Evolutionary conservation across 2,329 filamentous ascomycete species (phyloP).

Genomic region (Xylaria sp.): DNA sequence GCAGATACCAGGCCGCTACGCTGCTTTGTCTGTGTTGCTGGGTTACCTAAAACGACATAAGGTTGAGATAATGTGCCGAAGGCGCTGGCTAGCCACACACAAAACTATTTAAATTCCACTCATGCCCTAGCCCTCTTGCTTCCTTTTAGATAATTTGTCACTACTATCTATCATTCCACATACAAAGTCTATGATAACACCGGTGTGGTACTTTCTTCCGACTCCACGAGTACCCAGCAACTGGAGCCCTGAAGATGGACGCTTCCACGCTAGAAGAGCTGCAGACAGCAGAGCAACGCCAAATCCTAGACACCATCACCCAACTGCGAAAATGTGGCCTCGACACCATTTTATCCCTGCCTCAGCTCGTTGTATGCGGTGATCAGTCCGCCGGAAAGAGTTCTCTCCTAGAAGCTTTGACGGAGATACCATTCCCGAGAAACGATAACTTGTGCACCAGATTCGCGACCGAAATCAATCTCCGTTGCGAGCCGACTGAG

Average conservation of each 20-base stretch:
- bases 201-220: not conserved
- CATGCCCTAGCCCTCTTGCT: conserved; percentile 2
- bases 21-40: conserved; percentile 4
- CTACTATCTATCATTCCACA: not conserved
- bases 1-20: conserved; percentile 1
- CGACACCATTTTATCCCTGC: conserved; percentile 15
- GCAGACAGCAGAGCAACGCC: conserved; percentile 17
- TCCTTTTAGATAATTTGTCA: not conserved
- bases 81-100: not conserved
- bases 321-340: conserved; percentile 18
- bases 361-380: conserved; percentile 61
- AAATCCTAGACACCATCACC: conserved; percentile 19
- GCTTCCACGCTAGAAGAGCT: conserved; percentile 15
- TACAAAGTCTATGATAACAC: conserved; percentile 6
- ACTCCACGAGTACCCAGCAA: conserved; percentile 7
- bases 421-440: conserved; percentile 6
- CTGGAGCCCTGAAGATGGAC: conserved; percentile 5
- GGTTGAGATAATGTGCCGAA: conserved; percentile 4
- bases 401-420: conserved; percentile 7
- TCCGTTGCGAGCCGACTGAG: conserved; percentile 21
- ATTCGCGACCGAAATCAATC: conserved; percentile 20
- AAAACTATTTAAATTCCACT: conserved; percentile 7
- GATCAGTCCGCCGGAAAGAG: conserved; percentile 7
- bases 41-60: not conserved
- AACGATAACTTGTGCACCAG: conserved; percentile 6